Conservation (phyloP, 108 stramenopile genomes). For the Fistulifera pelliculosa region DNA sequence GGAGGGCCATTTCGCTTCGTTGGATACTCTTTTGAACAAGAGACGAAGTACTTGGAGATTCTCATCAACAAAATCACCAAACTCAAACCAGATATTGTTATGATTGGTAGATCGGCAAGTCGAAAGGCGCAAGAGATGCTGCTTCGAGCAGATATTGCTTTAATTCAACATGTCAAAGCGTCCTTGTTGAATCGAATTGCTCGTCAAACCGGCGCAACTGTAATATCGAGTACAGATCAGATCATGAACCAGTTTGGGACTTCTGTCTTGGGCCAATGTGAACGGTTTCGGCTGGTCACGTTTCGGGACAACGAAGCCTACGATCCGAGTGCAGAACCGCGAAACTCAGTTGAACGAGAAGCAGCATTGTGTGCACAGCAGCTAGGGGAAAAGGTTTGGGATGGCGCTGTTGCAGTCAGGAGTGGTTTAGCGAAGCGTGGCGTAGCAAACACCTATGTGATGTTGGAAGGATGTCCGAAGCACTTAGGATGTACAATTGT, state of each 20-base stretch:
- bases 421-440: constrained; percentile 75
- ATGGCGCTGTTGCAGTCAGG: constrained; percentile 75
- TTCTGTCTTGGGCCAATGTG: constrained; percentile 55
- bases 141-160: constrained; percentile 61
- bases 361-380: constrained; percentile 66
- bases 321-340: constrained; percentile 25
- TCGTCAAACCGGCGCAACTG: constrained; percentile 86
- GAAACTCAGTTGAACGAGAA: constrained; percentile 48
- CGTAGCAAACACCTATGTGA: constrained; percentile 65
- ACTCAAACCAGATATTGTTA: constrained; percentile 78
- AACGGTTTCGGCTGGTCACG: constrained; percentile 81
- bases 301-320: constrained; percentile 80
- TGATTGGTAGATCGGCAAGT: constrained; percentile 77
- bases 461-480: constrained; percentile 90
- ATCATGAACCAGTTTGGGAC: constrained; percentile 78
- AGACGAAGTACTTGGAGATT: constrained; percentile 92
- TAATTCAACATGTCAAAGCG: constrained; percentile 88
- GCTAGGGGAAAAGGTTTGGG: constrained; percentile 67
- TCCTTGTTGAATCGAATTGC: constrained; percentile 77
- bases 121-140: constrained; percentile 88
- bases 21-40: constrained; percentile 91
- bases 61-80: constrained; percentile 86
- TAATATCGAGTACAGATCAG: constrained; percentile 84
- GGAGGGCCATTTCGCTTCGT: constrained; percentile 28
- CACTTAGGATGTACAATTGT: constrained; percentile 86